phyloP scores from a whole-genome alignment of 2,329 filamentous ascomycete species.

The Rhexocercosporidium sp. region DNA sequence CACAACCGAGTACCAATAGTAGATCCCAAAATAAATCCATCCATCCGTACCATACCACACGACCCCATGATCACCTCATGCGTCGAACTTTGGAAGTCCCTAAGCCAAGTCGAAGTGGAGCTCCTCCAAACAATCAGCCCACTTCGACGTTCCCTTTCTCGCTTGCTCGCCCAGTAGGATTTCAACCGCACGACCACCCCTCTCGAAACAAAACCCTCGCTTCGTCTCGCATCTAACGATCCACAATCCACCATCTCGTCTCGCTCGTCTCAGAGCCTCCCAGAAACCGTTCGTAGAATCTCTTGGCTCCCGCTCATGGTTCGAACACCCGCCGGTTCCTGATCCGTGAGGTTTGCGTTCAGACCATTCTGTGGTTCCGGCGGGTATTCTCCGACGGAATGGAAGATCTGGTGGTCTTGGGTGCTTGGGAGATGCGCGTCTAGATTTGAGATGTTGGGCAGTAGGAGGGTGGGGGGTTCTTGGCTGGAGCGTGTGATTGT shows the following conservation, averaged over 20 bases:
- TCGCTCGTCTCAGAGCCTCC: not conserved
- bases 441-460: no score
- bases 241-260: not conserved
- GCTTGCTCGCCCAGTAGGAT: not conserved
- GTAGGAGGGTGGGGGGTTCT: no score
- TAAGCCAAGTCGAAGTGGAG: not conserved
- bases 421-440: not conserved
- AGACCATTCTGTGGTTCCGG: not conserved
- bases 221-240: not conserved
- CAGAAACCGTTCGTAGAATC: not conserved
- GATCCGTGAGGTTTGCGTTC: not conserved
- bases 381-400: constrained; percentile 2
- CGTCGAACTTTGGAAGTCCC: no score
- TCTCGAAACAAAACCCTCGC: constrained; percentile 5
- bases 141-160: not conserved
- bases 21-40: not conserved
- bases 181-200: not conserved
- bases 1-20: not conserved
- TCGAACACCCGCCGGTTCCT: not conserved
- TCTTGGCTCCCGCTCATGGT: not conserved
- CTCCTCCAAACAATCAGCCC: constrained; percentile 2
- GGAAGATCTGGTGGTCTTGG: not conserved
- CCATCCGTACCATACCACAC: not conserved
- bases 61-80: not conserved
- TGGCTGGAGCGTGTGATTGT: constrained; percentile 10